Percentiles rank a stretch among this genome's conserved stretches.
Conservation (phyloP, 1,284 basidiomycete genomes). For the Leccinum solheimii region DNA sequence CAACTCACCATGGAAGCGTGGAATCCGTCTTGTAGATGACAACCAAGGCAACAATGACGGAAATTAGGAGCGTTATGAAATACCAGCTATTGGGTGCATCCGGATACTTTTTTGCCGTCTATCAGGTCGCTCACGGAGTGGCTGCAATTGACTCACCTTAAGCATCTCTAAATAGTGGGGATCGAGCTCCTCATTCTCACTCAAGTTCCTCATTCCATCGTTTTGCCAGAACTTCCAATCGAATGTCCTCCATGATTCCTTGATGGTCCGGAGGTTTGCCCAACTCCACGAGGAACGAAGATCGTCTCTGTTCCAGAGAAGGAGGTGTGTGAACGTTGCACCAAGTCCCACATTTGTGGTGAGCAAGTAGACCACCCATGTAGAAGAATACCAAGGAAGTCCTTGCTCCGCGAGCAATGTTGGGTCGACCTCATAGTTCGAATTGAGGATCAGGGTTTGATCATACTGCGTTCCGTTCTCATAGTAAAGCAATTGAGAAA, state of each 20-base stretch:
- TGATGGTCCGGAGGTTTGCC: conserved; percentile 32
- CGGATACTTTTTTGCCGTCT: conserved; percentile 38
- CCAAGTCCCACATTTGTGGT: conserved; percentile 38
- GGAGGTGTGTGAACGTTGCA: conserved; percentile 51
- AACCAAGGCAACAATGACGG: conserved; percentile 43
- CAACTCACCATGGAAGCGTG: conserved; percentile 51
- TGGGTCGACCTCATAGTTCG: conserved; percentile 48
- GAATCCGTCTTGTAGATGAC: conserved; percentile 51
- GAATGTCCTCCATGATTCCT: conserved; percentile 30
- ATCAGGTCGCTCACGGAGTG: background rate
- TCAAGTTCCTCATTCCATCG: conserved; percentile 38
- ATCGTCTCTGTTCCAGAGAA: conserved; percentile 51
- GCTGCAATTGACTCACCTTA: conserved; percentile 35
- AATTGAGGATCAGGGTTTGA: conserved; percentile 48
- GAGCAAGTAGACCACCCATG: conserved; percentile 42
- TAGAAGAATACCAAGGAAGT: conserved; percentile 36
- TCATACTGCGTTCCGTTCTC: conserved; percentile 48
- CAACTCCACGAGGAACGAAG: conserved; percentile 46
- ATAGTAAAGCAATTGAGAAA: conserved; percentile 51
- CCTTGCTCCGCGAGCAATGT: conserved; percentile 44
- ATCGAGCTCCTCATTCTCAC: conserved; percentile 38
- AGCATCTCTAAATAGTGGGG: conserved; percentile 55
- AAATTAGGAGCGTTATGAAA: conserved; percentile 38
- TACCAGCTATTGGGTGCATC: conserved; percentile 54
- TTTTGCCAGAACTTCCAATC: conserved; percentile 47